Evolutionary conservation across 2,329 filamentous ascomycete genomes (phyloP).

Genomic region (Ceratocystis albifundus): DNA sequence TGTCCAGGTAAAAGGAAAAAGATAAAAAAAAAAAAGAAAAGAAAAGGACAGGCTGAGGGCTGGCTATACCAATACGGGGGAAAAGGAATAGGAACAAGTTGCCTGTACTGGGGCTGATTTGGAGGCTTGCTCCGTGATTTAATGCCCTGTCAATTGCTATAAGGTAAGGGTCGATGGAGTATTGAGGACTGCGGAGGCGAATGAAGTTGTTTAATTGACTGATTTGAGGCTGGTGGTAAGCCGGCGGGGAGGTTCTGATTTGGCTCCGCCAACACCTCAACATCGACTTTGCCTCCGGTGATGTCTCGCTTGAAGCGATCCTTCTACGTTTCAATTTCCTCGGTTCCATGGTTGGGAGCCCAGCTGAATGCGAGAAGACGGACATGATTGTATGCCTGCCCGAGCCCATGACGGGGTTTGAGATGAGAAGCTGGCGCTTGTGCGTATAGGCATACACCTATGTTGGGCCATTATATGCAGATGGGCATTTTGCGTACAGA

Average conservation of each 20-base stretch:
- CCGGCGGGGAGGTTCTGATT: background rate
- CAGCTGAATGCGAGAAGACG: background rate
- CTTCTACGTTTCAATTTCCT: background rate
- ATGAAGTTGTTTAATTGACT: background rate
- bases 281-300: background rate
- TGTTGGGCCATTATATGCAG: too few relatives aligned
- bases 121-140: constrained; percentile 3
- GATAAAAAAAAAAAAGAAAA: too few relatives aligned
- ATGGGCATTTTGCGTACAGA: too few relatives aligned
- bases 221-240: background rate
- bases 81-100: background rate
- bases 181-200: background rate
- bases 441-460: too few relatives aligned
- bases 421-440: too few relatives aligned
- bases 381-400: too few relatives aligned
- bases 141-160: background rate
- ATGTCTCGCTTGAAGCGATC: constrained; percentile 2
- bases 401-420: too few relatives aligned
- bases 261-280: background rate
- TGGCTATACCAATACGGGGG: background rate
- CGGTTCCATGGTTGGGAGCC: background rate
- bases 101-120: background rate
- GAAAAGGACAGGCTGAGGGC: too few relatives aligned
- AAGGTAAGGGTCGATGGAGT: background rate
- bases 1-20: background rate